Evolutionary conservation across 371 early-diverging fungal genomes (phyloP).

Genomic region (Haplosporangium sp.): DNA sequence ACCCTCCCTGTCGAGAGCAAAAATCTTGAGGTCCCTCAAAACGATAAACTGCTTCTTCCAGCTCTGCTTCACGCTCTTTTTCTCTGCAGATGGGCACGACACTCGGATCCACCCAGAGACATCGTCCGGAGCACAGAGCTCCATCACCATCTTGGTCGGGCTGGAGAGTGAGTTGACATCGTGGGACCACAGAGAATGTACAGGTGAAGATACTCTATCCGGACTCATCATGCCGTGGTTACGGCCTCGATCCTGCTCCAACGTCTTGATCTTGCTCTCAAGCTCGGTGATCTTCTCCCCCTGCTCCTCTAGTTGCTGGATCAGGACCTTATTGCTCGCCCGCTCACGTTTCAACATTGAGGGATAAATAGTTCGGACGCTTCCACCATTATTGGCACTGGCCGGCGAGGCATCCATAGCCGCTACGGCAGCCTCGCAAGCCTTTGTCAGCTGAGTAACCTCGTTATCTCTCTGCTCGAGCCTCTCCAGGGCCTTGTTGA

Average conservation of each 20-base stretch:
- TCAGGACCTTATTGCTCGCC: constrained; percentile 51
- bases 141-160: constrained; percentile 49
- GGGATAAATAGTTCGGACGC: constrained; percentile 49
- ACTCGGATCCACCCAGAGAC: constrained; percentile 51
- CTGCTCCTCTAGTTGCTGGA: constrained; percentile 53
- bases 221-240: constrained; percentile 36
- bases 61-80: constrained; percentile 31
- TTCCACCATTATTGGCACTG: constrained; percentile 30
- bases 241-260: constrained; percentile 47
- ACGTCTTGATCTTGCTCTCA: constrained; percentile 32
- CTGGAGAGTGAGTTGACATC: constrained; percentile 17
- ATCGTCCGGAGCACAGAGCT: constrained; percentile 36
- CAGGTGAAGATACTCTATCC: constrained; percentile 32
- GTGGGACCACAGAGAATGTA: constrained; percentile 28
- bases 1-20: constrained; percentile 47
- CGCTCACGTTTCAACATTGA: constrained; percentile 54
- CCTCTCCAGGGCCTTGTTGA: constrained; percentile 26
- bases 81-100: constrained; percentile 47
- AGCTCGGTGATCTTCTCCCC: constrained; percentile 53
- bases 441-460: constrained; percentile 41
- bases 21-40: constrained; percentile 41
- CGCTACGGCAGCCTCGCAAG: constrained; percentile 43
- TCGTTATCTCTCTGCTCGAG: constrained; percentile 35
- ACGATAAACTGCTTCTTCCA: constrained; percentile 54
- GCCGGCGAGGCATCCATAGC: constrained; percentile 39